Conservation (phyloP, 2,329 filamentous ascomycete species). For the Phialophora tarda region DNA sequence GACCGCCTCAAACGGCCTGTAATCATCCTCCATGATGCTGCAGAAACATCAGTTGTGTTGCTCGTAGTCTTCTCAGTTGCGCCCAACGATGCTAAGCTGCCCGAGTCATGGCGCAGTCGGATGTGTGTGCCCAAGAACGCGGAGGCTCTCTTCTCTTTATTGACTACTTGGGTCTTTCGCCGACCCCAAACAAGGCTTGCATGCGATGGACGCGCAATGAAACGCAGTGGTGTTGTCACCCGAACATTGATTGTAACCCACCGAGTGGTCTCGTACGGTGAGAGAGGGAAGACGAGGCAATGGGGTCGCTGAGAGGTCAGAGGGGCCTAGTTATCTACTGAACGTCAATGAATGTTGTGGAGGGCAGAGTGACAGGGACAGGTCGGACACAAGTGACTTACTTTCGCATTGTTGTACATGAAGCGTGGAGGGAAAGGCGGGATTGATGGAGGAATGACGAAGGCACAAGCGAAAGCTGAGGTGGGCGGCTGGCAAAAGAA, state of each 20-base stretch:
- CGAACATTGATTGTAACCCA: neutral
- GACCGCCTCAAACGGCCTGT: conserved; percentile 34
- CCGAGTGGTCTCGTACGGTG: neutral
- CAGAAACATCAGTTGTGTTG: neutral
- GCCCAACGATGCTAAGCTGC: neutral
- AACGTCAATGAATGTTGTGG: conserved; percentile 2
- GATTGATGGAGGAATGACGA: neutral
- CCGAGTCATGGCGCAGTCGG: conserved; percentile 9
- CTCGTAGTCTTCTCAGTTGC: neutral
- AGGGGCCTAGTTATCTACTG: neutral
- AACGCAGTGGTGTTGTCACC: neutral
- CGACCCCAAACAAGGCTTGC: neutral
- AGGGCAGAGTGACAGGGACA: conserved; percentile 6
- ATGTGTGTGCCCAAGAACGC: neutral
- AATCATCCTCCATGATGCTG: conserved; percentile 35
- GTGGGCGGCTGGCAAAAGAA: neutral
- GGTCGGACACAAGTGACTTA: neutral
- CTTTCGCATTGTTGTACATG: conserved; percentile 2
- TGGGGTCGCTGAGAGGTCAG: neutral
- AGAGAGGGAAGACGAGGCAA: neutral
- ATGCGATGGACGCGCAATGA: neutral
- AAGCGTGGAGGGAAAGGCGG: neutral
- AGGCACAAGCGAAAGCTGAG: neutral
- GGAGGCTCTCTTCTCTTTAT: neutral
- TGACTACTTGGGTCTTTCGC: neutral